Base-by-base conservation (phyloP, 2,329 filamentous ascomycete genomes). In the Venturia pyrina region DNA sequence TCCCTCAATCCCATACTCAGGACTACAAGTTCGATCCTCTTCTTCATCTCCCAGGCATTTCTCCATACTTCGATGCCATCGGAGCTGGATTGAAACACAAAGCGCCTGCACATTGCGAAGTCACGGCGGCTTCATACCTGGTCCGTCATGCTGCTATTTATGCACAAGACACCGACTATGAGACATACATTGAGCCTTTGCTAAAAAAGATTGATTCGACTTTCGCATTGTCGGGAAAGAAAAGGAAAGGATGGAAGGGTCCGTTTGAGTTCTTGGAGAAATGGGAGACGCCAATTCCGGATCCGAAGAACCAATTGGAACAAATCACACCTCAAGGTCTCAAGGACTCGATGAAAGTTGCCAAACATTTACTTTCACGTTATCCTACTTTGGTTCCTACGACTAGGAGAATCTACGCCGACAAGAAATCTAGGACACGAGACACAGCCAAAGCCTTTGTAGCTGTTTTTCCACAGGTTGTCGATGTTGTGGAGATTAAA, bases 121-220 rank as follows among this genome's bases (percentile, higher is more conserved):
- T 81, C 1, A 79, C 77, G 0, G 78, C 80, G 37, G 83, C 83
- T 0, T 81, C 83, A 2, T 86, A 85, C 71, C 76, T 86, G 0
- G 78, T 81, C 19, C 83, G 84, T n/a, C 84, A 86, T 69, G 83
- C 83, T 0, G 83, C 84, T 44, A 85, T 86, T 66, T 85, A 85
- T 69, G 81, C 82, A 68, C 86, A 86, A 68, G 83, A 85, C 70
- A 83, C 80, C 66, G 84, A 86, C 70, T 85, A 81, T 62, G 82
- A 85, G 68, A 76, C 78, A 48, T 85, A 85, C 69, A 82, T 86
- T 28, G 79, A 83, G 70, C 82, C 83, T 0, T 84, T 85, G 61
- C 70, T 85, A 19, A 73, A 78, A 63, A 67, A 71, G 24, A 70
- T 69, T 5, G 65, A 69, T 21, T 34, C 40, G 6, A 64, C 32